These are phyloP conservation scores for Entrophospora sp. DNA, from an alignment of 192 early-diverging fungal genomes.

Conservation along the genomic window DNA sequence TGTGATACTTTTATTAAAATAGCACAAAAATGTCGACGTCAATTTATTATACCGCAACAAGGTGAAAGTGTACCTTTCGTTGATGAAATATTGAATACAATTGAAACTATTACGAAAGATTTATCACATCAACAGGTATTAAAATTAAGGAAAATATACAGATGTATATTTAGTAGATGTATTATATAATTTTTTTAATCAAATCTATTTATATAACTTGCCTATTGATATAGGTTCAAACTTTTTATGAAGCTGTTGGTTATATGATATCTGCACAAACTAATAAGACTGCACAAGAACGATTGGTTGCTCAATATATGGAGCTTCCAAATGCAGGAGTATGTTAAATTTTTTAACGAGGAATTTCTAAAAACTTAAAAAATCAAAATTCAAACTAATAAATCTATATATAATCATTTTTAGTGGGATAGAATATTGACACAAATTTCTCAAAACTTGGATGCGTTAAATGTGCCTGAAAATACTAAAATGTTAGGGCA, in stretches of 20 bases:
- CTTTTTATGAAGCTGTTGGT: conserved; percentile 98
- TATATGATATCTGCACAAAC: conserved; percentile 95
- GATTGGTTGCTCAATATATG: conserved; percentile 81
- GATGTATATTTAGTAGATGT: not conserved
- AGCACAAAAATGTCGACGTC: conserved; percentile 91
- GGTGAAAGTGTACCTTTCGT: conserved; percentile 87
- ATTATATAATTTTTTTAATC: not conserved
- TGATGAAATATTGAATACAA: conserved; percentile 85
- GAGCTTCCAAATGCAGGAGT: conserved; percentile 76
- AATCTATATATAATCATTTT: not conserved
- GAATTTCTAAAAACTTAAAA: no score
- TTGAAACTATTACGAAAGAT: conserved; percentile 81
- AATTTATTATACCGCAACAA: conserved; percentile 90
- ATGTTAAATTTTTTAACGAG: conserved; percentile 20
- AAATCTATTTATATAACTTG: not conserved
- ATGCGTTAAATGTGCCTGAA: conserved; percentile 67
- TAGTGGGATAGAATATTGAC: conserved; percentile 79
- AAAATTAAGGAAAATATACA: no score
- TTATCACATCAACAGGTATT: conserved; percentile 84
- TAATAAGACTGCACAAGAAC: conserved; percentile 66
- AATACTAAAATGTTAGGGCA: conserved; percentile 85
- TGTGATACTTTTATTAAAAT: conserved; percentile 99
- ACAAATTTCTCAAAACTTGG: conserved; percentile 56
- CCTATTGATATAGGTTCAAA: conserved; percentile 91
- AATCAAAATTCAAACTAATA: no score